Evolutionary conservation across 371 early-diverging fungal genomes (phyloP).

Genomic region (Apophysomyces ossiformis): DNA sequence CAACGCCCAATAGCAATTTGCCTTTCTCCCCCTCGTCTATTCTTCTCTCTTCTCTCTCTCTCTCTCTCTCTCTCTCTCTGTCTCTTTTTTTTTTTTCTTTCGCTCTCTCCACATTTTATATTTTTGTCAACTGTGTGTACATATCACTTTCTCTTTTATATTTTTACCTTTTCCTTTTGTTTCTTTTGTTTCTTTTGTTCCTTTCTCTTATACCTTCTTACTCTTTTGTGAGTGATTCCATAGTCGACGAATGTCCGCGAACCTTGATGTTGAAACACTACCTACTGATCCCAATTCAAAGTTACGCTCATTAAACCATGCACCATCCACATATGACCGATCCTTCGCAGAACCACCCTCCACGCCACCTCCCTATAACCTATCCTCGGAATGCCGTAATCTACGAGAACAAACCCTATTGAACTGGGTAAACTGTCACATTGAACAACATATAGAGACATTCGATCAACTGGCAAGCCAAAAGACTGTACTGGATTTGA

Average conservation of each 20-base stretch:
- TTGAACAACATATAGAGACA: conserved; percentile 1
- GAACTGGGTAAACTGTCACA: conserved; percentile 17
- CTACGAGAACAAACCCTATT: conserved; percentile 22
- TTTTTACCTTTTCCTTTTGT: conserved; percentile 3
- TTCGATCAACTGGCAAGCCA: conserved; percentile 10
- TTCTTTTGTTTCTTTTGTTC: too few relatives aligned
- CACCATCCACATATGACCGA: conserved; percentile 20
- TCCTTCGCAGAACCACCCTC: conserved; percentile 10
- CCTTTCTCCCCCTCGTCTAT: neutral
- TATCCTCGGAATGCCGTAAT: conserved; percentile 21
- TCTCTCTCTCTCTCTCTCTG: conserved; percentile 2
- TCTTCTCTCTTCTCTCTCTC: conserved; percentile 8
- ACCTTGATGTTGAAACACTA: conserved; percentile 24
- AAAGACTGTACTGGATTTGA: conserved; percentile 9
- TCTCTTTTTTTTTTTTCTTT: conserved; percentile 11
- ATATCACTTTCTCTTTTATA: neutral
- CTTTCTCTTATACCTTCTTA: neutral
- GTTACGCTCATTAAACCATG: conserved; percentile 2
- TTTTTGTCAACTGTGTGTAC: conserved; percentile 6
- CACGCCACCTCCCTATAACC: conserved; percentile 15
- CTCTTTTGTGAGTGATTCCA: conserved; percentile 6
- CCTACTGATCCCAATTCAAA: conserved; percentile 18
- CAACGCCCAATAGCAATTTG: conserved; percentile 10
- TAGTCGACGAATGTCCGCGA: conserved; percentile 18
- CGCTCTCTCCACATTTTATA: neutral